phyloP scores from a whole-genome alignment of 2,329 filamentous ascomycete species.

The Monosporascus cannonballus region DNA sequence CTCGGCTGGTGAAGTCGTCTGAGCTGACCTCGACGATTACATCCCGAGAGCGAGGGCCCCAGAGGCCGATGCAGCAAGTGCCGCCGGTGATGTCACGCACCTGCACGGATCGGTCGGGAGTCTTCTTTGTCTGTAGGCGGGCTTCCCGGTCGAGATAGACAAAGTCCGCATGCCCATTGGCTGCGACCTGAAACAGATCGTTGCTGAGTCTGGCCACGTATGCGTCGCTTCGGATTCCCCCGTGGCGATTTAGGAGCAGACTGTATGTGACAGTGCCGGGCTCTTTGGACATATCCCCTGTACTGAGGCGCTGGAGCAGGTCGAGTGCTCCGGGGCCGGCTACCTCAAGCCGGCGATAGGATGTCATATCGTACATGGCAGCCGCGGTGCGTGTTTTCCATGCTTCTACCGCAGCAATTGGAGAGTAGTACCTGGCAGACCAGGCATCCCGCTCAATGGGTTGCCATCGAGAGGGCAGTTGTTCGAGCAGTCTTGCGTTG shows the following conservation, averaged over 20 bases:
- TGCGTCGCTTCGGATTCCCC: slow-evolving; percentile 50
- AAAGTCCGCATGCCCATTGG: slow-evolving; percentile 49
- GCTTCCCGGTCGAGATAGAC: slow-evolving; percentile 50
- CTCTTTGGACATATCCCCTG: slow-evolving; percentile 39
- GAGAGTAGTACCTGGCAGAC: slow-evolving; percentile 51
- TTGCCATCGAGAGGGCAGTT: slow-evolving; percentile 47
- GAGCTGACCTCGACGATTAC: slow-evolving; percentile 39
- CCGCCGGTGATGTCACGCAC: slow-evolving; percentile 54
- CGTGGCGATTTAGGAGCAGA: slow-evolving; percentile 46
- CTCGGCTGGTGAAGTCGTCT: slow-evolving; percentile 40
- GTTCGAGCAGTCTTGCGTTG: slow-evolving; percentile 44
- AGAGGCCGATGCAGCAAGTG: slow-evolving; percentile 56
- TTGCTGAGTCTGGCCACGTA: slow-evolving; percentile 47
- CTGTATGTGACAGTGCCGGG: slow-evolving; percentile 49
- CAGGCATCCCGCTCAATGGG: slow-evolving; percentile 52
- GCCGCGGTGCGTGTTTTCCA: slow-evolving; percentile 60
- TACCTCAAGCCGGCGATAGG: slow-evolving; percentile 51
- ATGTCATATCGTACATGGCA: slow-evolving; percentile 58
- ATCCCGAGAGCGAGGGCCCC: slow-evolving; percentile 50
- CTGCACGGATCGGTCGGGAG: slow-evolving; percentile 37
- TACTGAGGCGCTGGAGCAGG: slow-evolving; percentile 49
- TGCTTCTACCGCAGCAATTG: slow-evolving; percentile 53
- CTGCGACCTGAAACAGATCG: slow-evolving; percentile 47
- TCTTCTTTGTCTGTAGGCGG: slow-evolving; percentile 35
- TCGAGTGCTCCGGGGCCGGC: slow-evolving; percentile 49